phyloP scores from a whole-genome alignment of 2,329 filamentous ascomycete genomes.

The Monosporascus sp. region DNA sequence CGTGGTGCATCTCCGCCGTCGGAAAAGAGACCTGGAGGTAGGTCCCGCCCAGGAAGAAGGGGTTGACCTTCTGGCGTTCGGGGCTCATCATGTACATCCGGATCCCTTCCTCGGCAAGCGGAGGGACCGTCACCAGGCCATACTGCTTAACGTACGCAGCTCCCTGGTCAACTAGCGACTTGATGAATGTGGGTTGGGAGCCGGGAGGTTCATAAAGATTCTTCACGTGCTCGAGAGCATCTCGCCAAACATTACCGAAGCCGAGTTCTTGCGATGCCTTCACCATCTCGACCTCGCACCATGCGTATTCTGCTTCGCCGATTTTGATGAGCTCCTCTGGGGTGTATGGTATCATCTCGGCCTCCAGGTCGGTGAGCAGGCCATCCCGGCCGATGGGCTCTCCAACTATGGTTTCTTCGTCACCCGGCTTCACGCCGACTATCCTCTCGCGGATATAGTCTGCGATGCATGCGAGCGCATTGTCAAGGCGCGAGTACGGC shows the following conservation, averaged over 20 bases:
- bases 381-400: slow-evolving; percentile 51
- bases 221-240: slow-evolving; percentile 53
- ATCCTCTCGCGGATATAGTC: slow-evolving; percentile 32
- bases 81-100: slow-evolving; percentile 54
- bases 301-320: slow-evolving; percentile 45
- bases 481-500: slow-evolving; percentile 37
- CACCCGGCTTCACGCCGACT: slow-evolving; percentile 38
- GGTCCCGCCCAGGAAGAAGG: slow-evolving; percentile 55
- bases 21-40: slow-evolving; percentile 54
- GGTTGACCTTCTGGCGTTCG: slow-evolving; percentile 47
- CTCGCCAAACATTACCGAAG: slow-evolving; percentile 44
- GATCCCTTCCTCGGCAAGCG: slow-evolving; percentile 47
- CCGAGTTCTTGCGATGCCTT: slow-evolving; percentile 44
- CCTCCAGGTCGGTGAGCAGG: slow-evolving; percentile 46
- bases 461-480: slow-evolving; percentile 33
- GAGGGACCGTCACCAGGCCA: slow-evolving; percentile 51
- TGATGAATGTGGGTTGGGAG: slow-evolving; percentile 47
- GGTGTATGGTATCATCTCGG: slow-evolving; percentile 54
- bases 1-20: slow-evolving; percentile 46
- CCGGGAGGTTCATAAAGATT: slow-evolving; percentile 49
- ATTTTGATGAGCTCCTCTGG: slow-evolving; percentile 52
- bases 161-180: slow-evolving; percentile 46
- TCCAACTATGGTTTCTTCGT: slow-evolving; percentile 49
- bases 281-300: slow-evolving; percentile 53
- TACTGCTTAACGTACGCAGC: slow-evolving; percentile 47